Percentiles rank a stretch among this genome's conserved stretches.
Conservation (phyloP, 2,329 filamentous ascomycete species). For the Colletotrichum euphorbiae region DNA sequence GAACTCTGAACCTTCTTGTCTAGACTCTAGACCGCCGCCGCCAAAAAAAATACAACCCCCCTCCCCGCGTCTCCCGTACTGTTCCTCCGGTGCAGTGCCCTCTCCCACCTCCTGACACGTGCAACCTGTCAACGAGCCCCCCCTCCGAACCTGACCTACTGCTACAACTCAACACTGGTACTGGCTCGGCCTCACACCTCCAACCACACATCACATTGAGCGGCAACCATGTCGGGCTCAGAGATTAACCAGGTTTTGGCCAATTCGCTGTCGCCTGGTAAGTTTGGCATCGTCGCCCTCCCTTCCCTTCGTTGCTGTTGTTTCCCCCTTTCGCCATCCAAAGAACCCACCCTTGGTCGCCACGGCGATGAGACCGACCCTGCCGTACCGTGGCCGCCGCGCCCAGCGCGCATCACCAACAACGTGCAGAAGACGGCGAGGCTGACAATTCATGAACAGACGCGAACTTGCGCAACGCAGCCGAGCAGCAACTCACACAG, state of each 20-base stretch:
- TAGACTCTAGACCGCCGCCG: constrained; percentile 23
- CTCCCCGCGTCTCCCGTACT: constrained; percentile 35
- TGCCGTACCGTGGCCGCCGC: constrained; percentile 28
- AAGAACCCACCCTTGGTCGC: constrained; percentile 27
- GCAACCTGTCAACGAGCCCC: constrained; percentile 35
- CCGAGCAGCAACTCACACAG: constrained; percentile 93
- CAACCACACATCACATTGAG: constrained; percentile 36
- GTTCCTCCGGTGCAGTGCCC: constrained; percentile 30
- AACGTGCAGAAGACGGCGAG: constrained; percentile 16
- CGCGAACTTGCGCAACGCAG: constrained; percentile 87
- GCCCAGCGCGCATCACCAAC: constrained; percentile 26
- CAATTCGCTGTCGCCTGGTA: constrained; percentile 95
- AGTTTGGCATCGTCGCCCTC: constrained; percentile 49
- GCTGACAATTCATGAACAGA: constrained; percentile 67
- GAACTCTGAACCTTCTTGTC: constrained; percentile 24
- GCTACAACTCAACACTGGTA: constrained; percentile 33
- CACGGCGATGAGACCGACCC: constrained; percentile 19
- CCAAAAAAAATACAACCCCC: constrained; percentile 1
- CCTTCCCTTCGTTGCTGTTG: constrained; percentile 13
- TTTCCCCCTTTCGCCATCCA: constrained; percentile 22
- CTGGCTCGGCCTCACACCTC: constrained; percentile 36
- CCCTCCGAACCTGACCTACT: constrained; percentile 31
- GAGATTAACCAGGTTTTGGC: constrained; percentile 98
- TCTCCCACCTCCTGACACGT: constrained; percentile 40
- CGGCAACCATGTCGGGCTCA: constrained; percentile 75